phyloP scores from a whole-genome alignment of 1,139 yeast genomes.

The Diutina ranongensis region DNA sequence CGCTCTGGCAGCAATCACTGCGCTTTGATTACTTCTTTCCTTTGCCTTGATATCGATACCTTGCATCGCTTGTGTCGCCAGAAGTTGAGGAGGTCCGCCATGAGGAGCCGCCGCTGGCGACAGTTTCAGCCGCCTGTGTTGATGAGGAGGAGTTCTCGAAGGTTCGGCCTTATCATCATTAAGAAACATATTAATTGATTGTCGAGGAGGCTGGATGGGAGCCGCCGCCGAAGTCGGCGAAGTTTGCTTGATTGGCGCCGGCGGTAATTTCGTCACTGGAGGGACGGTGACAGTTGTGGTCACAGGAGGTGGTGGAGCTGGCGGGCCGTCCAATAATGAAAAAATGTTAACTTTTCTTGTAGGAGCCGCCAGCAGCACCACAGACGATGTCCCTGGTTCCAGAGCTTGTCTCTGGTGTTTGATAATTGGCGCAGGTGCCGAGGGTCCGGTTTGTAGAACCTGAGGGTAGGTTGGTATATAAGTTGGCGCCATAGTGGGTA shows the following conservation, averaged over 20 bases:
- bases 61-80: constrained; percentile 10
- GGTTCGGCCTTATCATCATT: constrained; percentile 3
- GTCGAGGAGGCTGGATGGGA: not conserved
- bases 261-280: not conserved
- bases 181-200: constrained; percentile 1
- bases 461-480: too few relatives aligned
- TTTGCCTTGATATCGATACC: constrained; percentile 29
- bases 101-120: constrained; percentile 1
- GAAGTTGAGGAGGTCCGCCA: not conserved
- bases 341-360: not conserved
- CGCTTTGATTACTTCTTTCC: constrained; percentile 32
- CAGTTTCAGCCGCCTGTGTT: not conserved
- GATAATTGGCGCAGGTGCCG: not conserved
- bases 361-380: not conserved
- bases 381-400: not conserved
- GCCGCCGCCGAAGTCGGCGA: not conserved
- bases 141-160: not conserved
- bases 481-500: too few relatives aligned
- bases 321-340: not conserved
- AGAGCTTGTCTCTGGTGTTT: not conserved
- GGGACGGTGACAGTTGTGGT: not conserved
- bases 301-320: not conserved
- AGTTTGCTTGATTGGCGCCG: not conserved
- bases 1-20: constrained; percentile 60
- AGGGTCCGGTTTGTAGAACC: too few relatives aligned